A percentile compares a stretch with the other conserved stretches of the same genome.
These are phyloP conservation scores for Diplodia intermedia DNA, from an alignment of 2,329 filamentous ascomycete genomes.

Conservation along the genomic window DNA sequence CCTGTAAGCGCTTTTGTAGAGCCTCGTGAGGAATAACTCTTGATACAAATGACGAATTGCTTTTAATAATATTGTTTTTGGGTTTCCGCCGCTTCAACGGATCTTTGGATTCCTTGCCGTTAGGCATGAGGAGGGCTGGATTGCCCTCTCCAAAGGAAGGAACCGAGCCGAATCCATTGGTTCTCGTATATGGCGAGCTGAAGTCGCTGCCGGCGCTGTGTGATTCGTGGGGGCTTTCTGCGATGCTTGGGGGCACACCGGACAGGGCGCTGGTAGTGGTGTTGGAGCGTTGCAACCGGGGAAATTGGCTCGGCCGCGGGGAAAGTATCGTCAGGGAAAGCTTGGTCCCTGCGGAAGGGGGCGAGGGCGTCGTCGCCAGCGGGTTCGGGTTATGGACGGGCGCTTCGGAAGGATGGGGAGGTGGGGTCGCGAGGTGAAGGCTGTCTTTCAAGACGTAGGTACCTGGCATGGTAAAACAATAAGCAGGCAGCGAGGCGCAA, in stretches of 20 bases:
- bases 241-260: constrained; percentile 54
- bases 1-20: constrained; percentile 77
- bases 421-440: constrained; percentile 88
- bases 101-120: constrained; percentile 71
- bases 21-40: constrained; percentile 89
- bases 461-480: constrained; percentile 60
- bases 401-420: constrained; percentile 92
- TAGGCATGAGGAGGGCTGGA: constrained; percentile 66
- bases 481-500: constrained; percentile 30
- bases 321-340: constrained; percentile 78
- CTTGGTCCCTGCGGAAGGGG: constrained; percentile 85
- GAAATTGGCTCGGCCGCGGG: constrained; percentile 54
- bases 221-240: constrained; percentile 52
- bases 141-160: constrained; percentile 89
- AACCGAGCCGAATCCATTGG: constrained; percentile 42
- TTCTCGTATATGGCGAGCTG: constrained; percentile 44
- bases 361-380: constrained; percentile 80
- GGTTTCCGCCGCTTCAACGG: constrained; percentile 82
- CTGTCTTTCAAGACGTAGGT: constrained; percentile 92
- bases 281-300: constrained; percentile 50
- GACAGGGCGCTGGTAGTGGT: constrained; percentile 52
- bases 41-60: constrained; percentile 98
- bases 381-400: constrained; percentile 89
- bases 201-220: constrained; percentile 55
- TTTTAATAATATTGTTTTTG: constrained; percentile 98